Evolutionary conservation across 768 basidiomycete genomes (phyloP), one percentile per base, ranked within the genome.

Genomic region (Agaricus subrufescens): DNA sequence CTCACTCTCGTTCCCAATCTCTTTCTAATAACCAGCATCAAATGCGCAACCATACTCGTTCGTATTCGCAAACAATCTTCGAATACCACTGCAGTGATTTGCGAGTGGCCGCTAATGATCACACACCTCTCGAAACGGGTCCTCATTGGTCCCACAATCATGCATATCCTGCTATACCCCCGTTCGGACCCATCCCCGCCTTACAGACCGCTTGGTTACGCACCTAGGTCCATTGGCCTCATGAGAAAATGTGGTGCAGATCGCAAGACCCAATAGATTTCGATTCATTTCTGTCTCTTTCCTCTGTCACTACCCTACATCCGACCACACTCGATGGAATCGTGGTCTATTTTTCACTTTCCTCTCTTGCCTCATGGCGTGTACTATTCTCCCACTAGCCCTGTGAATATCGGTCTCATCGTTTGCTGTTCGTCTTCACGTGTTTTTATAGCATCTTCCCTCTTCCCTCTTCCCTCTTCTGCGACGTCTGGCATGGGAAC

Each of bases 1-100:
- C 71, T 38, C 82, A 80, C 61, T 77, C 80, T 54, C 83, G 81
- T 58, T 79, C 84, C 58, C 83, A 80, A 60, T 81, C 84, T 27
- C 69, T 81, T 58, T 77, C 77, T 54, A 82, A 78, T 65, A 73
- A 79, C 54, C 75, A 80, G 58, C 68, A 72, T 26, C 71, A 75
- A 47, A 62, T 73, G 39, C 73, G 76, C 54, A 73, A 75, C 59
- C 86, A 84, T 60, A 64, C 73, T 59, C 83, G 81, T 57, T 82
- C 85, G 39, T 83, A 82, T 60, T 83, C 85, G 40, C 82, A 86
- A 64, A 71, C 80, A 39, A 75, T 72, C 50, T 84, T 78, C 65
- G 82, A 84, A 50, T 81, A 78, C 59, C 68, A 72, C 54, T 76
- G 75, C 64, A 74, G 74, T 59, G 78, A 84, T 56, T 59, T 75